Evolutionary conservation across 2,329 filamentous ascomycete species (phyloP), one percentile per base, ranked within the genome.

Genomic region (Beauveria medogensis): DNA sequence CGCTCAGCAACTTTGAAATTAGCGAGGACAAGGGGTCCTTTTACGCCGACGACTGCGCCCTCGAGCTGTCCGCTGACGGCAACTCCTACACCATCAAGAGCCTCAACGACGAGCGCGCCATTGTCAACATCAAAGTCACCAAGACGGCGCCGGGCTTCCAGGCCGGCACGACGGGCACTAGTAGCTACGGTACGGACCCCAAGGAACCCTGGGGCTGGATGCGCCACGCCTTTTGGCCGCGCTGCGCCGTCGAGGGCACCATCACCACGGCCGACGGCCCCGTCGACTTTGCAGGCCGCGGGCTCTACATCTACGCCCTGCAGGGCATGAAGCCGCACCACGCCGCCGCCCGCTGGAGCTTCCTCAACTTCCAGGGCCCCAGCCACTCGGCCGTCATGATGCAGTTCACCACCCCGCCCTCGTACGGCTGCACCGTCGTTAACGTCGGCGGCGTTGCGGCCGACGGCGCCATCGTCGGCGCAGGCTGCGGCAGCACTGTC

Each of bases 301-400:
- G 87, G 37, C 79, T 95, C 69, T 93, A 92, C 76, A 81, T 88
- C 66, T 89, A 94, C 73, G 92, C 91, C 46, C 78, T 97, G 55
- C 94, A 97, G 78, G 94, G 92, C 73, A 97, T 97, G 93, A 99
- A 99, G 82, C 94, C 94, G 46, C 94, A 99, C 74, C 95, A 99
- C 73, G 90, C 92, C 63, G 92, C 93, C 64, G 86, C 90, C 34
- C 86, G 84, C 65, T 99, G 94, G 94, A 96, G 94, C 76, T 99
- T 97, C 78, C 82, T 85, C 74, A 85, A 92, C 76, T 96, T 96
- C 79, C 92, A 97, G 73, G 88, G 90, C 16, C 88, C 91, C 24
- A 91, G 81, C 22, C 89, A 91, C 77, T 94, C 92, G 30, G 93
- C 92, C 30, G 77, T 96, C 66, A 80, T 97, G 79, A 99, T 99